These are phyloP conservation scores for Phialophora tarda DNA, from an alignment of 2,329 filamentous ascomycete genomes.

Conservation along the genomic window DNA sequence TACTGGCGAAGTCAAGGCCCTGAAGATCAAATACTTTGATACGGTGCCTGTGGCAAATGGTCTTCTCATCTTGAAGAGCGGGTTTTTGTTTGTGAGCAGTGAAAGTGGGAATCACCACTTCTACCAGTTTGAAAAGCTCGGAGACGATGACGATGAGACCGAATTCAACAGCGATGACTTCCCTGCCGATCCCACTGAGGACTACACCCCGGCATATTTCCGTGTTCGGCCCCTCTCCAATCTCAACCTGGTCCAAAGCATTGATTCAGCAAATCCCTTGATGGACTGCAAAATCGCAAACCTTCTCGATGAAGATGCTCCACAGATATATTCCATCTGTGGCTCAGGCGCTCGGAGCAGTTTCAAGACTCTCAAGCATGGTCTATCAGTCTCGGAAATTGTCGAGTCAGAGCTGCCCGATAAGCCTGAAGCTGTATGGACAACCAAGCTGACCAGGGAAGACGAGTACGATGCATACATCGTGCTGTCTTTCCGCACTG, in stretches of 20 bases:
- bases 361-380: slow-evolving; percentile 91
- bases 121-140: slow-evolving; percentile 96
- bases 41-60: slow-evolving; percentile 87
- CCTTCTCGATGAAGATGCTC: slow-evolving; percentile 79
- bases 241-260: slow-evolving; percentile 79
- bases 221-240: slow-evolving; percentile 79
- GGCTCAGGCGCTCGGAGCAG: slow-evolving; percentile 87
- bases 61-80: slow-evolving; percentile 91
- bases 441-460: slow-evolving; percentile 78
- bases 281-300: slow-evolving; percentile 93
- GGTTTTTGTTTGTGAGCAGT: slow-evolving; percentile 89
- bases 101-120: slow-evolving; percentile 94
- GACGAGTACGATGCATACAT: slow-evolving; percentile 95
- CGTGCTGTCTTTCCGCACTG: slow-evolving; percentile 88
- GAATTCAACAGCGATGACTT: slow-evolving; percentile 86
- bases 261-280: slow-evolving; percentile 87
- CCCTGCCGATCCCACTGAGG: slow-evolving; percentile 72
- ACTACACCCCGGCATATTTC: slow-evolving; percentile 83
- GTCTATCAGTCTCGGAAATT: slow-evolving; percentile 89
- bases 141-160: slow-evolving; percentile 88
- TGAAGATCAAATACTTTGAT: slow-evolving; percentile 98
- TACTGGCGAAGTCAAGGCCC: slow-evolving; percentile 77
- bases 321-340: slow-evolving; percentile 92
- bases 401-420: slow-evolving; percentile 91
- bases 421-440: slow-evolving; percentile 92